phyloP scores from a whole-genome alignment of 2,329 filamentous ascomycete genomes.

The Aspergillus sp. region DNA sequence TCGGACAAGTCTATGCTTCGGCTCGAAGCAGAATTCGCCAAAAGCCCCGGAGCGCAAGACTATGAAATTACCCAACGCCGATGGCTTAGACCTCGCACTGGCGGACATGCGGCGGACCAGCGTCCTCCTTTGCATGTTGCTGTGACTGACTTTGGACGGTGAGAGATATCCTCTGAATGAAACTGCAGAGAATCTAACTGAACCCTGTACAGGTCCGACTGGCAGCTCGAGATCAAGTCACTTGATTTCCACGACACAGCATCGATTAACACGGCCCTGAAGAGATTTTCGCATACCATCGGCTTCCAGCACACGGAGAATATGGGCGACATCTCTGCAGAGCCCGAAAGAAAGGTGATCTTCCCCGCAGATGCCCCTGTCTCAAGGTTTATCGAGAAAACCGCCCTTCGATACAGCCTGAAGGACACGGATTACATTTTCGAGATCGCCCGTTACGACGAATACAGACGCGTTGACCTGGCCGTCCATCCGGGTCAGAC shows the following conservation, averaged over 20 bases:
- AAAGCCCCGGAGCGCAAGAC: slow-evolving; percentile 32
- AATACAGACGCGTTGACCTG: slow-evolving; percentile 30
- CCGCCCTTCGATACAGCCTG: slow-evolving; percentile 43
- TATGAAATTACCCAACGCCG: slow-evolving; percentile 40
- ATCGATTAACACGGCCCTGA: slow-evolving; percentile 33
- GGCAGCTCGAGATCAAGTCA: slow-evolving; percentile 47
- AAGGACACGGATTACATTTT: slow-evolving; percentile 47
- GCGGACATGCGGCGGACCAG: slow-evolving; percentile 26
- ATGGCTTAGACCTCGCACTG: slow-evolving; percentile 39
- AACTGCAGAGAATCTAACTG: not conserved
- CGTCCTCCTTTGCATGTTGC: slow-evolving; percentile 40
- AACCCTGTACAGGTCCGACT: slow-evolving; percentile 39
- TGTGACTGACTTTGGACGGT: slow-evolving; percentile 45
- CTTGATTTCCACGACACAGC: slow-evolving; percentile 40
- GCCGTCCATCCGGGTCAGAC: slow-evolving; percentile 21
- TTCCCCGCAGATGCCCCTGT: slow-evolving; percentile 35
- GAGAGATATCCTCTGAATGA: not conserved
- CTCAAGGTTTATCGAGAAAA: slow-evolving; percentile 43
- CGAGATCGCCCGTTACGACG: slow-evolving; percentile 50
- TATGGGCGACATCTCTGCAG: slow-evolving; percentile 29
- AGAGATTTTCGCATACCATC: slow-evolving; percentile 36
- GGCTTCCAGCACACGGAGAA: slow-evolving; percentile 27
- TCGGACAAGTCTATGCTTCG: slow-evolving; percentile 37
- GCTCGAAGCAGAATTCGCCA: slow-evolving; percentile 43
- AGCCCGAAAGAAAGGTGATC: slow-evolving; percentile 34